A percentile compares a stretch with the other conserved stretches of the same genome.
These are phyloP conservation scores for Elsinoe necatrix DNA, from an alignment of 2,329 filamentous ascomycete genomes.

Conservation along the genomic window DNA sequence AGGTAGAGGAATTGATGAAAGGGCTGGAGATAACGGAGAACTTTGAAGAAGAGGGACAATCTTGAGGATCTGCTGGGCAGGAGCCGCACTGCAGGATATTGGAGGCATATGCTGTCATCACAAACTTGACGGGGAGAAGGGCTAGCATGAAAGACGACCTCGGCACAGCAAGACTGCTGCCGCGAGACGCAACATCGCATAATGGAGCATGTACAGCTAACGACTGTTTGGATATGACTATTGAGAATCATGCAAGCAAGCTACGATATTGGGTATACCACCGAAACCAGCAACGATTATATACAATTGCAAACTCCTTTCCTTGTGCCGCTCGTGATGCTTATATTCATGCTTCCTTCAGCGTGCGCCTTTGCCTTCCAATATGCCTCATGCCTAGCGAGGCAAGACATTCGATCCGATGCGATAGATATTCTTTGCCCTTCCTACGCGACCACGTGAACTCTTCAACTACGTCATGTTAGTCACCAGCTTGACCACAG, in stretches of 20 bases:
- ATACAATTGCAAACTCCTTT: background rate
- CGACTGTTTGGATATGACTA: background rate
- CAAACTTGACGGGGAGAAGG: background rate
- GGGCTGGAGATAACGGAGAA: conserved; percentile 41
- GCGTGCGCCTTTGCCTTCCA: background rate
- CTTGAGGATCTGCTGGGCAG: background rate
- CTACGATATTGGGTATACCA: background rate
- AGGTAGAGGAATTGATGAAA: conserved; percentile 39
- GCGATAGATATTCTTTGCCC: conserved; percentile 12
- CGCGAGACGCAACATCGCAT: no score
- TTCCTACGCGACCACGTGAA: background rate
- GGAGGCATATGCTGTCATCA: background rate
- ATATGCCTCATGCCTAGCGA: background rate
- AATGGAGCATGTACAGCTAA: background rate
- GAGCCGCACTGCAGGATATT: background rate
- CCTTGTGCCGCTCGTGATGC: background rate
- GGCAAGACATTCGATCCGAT: conserved; percentile 6
- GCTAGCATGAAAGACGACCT: no score
- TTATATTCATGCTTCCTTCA: background rate
- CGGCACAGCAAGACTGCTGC: no score
- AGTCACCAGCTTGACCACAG: background rate
- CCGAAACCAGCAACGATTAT: background rate
- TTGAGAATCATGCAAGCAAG: background rate
- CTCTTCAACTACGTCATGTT: background rate
- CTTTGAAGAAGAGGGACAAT: conserved; percentile 29